Base-by-base conservation (phyloP, 2,329 filamentous ascomycete species). In the Neonectria faginata region DNA sequence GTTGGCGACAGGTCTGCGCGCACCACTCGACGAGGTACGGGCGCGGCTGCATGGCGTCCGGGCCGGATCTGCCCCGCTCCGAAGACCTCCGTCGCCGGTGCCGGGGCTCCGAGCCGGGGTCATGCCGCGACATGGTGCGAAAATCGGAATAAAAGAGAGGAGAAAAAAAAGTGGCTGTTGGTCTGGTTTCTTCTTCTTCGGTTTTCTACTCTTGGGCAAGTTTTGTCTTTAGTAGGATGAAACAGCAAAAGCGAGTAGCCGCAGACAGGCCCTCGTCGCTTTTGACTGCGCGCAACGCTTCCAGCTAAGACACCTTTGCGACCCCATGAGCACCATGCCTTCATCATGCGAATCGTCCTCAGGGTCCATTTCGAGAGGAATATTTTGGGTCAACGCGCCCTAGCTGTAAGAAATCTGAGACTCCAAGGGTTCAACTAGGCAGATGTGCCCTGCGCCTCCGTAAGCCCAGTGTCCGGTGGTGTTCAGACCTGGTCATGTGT, bases 1-100 rank as follows among this genome's bases (percentile, higher is more conserved):
- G 69, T 22, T 73, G 70, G 25, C 68, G 69, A 44, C 67, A 68
- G 0, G 61, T 68, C 27, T 74, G 67, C 2, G 47, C 60, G 7
- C 61, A 71, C 70, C 71, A 74, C 64, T 73, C 72, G n/a, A 74
- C 27, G 5, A 74, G 42, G 22, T 74, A 74, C 9, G 72, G 67
- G 11, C 70, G 67, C 0, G 65, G 57, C 41, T 36, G 36, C n/a
- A 62, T 51, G 3, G 27, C 12, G 16, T 48, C 61, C 42, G 57
- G n/a, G 4, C 66, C 62, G 47, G 47, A 36, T 16, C 60, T 56
- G 39, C 52, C 69, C 57, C 68, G 70, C 33, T 73, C 70, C 29
- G 71, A 71, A 12, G 70, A 73, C 6, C 68, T 58, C 31, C 70
- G 58, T 10, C 62, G 66, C 31, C 69, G 66, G 61, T 64, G 66